Percentiles rank a stretch among this genome's conserved stretches.
phyloP scores from a whole-genome alignment of 2,329 filamentous ascomycete genomes.

The Sporothrix pallida region DNA sequence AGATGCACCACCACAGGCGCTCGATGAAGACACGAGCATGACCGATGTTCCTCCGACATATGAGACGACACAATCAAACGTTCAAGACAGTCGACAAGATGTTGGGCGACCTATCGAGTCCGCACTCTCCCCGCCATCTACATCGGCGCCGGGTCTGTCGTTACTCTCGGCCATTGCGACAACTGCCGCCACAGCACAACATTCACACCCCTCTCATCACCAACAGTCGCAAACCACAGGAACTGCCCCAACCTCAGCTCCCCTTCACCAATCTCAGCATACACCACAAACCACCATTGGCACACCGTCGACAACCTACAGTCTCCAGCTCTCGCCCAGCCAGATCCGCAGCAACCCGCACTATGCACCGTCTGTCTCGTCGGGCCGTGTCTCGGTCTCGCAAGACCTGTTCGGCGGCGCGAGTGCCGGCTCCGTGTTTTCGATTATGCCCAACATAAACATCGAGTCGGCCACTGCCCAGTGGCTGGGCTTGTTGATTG shows the following conservation, averaged over 20 bases:
- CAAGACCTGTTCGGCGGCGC: background rate
- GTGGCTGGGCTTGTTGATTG: background rate
- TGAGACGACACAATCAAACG: background rate
- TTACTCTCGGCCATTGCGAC: background rate
- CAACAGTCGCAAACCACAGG: background rate
- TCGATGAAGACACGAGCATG: background rate
- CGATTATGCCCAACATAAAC: constrained; percentile 1
- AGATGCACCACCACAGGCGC: background rate
- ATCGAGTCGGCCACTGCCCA: background rate
- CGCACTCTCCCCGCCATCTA: background rate
- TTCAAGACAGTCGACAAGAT: background rate
- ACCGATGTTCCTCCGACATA: background rate
- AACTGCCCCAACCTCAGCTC: background rate
- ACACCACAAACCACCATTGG: background rate
- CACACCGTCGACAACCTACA: background rate
- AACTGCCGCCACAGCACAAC: background rate
- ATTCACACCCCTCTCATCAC: background rate
- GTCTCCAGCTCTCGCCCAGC: background rate
- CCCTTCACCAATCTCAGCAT: background rate
- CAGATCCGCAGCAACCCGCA: background rate
- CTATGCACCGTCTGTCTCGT: background rate
- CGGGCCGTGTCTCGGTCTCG: background rate
- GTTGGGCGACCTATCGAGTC: background rate
- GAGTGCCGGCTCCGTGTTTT: background rate
- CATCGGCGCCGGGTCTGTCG: background rate